Conservation (phyloP, 2,329 filamentous ascomycete genomes). For the Phoma sp. region DNA sequence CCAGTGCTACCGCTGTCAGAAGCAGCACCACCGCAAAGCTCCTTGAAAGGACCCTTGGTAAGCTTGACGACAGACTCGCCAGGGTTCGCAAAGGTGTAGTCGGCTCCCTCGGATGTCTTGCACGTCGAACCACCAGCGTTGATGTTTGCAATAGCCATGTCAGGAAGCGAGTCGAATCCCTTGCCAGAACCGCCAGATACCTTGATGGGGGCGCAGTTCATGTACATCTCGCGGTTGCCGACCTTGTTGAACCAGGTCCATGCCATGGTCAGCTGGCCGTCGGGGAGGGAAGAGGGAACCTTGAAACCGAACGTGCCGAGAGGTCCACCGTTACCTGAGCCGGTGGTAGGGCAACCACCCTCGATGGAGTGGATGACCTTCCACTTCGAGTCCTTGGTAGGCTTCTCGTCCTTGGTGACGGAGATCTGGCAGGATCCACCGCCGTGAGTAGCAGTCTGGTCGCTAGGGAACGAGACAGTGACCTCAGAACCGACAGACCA, state of each 20-base stretch:
- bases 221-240: constrained; percentile 94
- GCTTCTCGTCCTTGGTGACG: constrained; percentile 75
- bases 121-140: constrained; percentile 65
- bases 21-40: constrained; percentile 32
- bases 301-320: constrained; percentile 67
- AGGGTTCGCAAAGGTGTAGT: constrained; percentile 66
- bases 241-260: constrained; percentile 94
- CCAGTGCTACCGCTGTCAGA: constrained; percentile 9
- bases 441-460: constrained; percentile 77
- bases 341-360: constrained; percentile 73
- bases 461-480: constrained; percentile 62
- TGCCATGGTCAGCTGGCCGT: constrained; percentile 77
- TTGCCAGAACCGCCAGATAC: constrained; percentile 62
- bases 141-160: constrained; percentile 77
- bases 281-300: constrained; percentile 73
- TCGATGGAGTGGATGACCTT: constrained; percentile 89
- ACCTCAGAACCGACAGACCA: constrained; percentile 68
- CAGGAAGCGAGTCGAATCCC: constrained; percentile 65
- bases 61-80: constrained; percentile 59
- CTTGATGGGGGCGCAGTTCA: constrained; percentile 83
- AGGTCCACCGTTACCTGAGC: constrained; percentile 45
- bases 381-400: constrained; percentile 71
- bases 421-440: constrained; percentile 91
- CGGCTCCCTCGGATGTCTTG: constrained; percentile 54
- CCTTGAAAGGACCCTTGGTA: constrained; percentile 30